A percentile compares a stretch with the other conserved stretches of the same genome.
Conservation (phyloP, 768 basidiomycete species). For the Amanita fuliginea region DNA sequence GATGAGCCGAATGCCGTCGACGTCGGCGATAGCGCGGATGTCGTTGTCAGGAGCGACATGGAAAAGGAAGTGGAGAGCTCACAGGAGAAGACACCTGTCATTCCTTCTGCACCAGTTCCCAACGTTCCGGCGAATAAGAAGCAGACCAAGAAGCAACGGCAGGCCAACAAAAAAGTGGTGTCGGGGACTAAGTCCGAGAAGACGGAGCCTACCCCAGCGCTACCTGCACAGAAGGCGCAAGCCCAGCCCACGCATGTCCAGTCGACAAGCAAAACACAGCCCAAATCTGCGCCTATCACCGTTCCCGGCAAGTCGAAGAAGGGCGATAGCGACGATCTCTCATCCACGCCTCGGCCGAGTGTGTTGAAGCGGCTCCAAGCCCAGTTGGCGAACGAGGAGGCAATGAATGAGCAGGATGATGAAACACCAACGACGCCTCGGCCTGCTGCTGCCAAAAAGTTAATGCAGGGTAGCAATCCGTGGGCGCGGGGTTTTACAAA, state of each 20-base stretch:
- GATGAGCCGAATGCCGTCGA: background rate
- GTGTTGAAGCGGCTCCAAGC: slow-evolving; percentile 3
- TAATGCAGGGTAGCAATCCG: background rate
- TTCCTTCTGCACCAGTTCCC: background rate
- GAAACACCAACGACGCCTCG: slow-evolving; percentile 4
- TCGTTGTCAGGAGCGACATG: background rate
- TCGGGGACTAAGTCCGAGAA: background rate
- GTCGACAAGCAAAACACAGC: too few species aligned
- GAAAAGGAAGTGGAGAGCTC: slow-evolving; percentile 1
- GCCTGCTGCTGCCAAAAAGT: background rate
- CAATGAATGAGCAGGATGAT: background rate
- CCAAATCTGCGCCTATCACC: background rate
- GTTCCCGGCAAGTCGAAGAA: slow-evolving; percentile 1
- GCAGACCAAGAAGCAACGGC: slow-evolving; percentile 5
- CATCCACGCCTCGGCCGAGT: slow-evolving; percentile 4
- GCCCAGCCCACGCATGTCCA: background rate
- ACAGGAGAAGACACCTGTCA: slow-evolving; percentile 3
- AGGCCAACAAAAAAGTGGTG: background rate
- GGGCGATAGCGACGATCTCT: slow-evolving; percentile 1
- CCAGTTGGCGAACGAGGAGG: slow-evolving; percentile 1
- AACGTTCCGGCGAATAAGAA: background rate
- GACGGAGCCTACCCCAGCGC: background rate
- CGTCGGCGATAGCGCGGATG: background rate
- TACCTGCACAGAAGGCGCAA: background rate
- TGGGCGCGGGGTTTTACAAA: background rate